phyloP scores from a whole-genome alignment of 371 early-diverging fungal species.

The Phascolomyces articulosus region DNA sequence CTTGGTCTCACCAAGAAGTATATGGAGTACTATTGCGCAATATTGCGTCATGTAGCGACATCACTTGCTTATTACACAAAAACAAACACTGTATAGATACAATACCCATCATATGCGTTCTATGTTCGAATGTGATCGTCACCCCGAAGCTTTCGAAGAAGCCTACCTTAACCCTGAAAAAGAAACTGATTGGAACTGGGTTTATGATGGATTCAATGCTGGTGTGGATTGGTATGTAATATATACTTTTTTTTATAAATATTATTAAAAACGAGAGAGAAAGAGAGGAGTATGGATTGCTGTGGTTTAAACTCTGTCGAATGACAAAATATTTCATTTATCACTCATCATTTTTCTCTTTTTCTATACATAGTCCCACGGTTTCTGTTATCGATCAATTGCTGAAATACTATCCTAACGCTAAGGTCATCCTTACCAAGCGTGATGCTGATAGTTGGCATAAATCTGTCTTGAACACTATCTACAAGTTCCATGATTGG shows the following conservation, averaged over 20 bases:
- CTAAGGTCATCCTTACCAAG: constrained; percentile 37
- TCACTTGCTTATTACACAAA: neutral
- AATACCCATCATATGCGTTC: constrained; percentile 21
- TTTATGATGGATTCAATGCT: constrained; percentile 19
- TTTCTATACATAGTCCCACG: constrained; percentile 24
- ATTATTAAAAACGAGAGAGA: no score
- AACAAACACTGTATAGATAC: constrained; percentile 10
- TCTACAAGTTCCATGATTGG: neutral
- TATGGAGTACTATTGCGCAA: no score
- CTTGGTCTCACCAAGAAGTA: no score
- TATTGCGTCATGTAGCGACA: no score
- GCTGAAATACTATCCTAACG: constrained; percentile 34
- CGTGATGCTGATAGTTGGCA: constrained; percentile 43
- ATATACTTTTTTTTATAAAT: neutral
- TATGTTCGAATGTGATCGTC: neutral
- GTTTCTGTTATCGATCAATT: constrained; percentile 17
- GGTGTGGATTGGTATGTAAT: constrained; percentile 17
- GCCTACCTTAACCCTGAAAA: constrained; percentile 24
- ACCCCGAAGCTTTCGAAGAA: constrained; percentile 24
- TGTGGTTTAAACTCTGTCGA: no score
- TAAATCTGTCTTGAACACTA: constrained; percentile 32
- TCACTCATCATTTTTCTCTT: neutral
- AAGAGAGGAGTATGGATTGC: no score
- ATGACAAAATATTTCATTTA: no score
- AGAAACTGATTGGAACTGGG: constrained; percentile 32